Base-by-base conservation (phyloP, 306 rosid genomes). In the Prunus mume region DNA sequence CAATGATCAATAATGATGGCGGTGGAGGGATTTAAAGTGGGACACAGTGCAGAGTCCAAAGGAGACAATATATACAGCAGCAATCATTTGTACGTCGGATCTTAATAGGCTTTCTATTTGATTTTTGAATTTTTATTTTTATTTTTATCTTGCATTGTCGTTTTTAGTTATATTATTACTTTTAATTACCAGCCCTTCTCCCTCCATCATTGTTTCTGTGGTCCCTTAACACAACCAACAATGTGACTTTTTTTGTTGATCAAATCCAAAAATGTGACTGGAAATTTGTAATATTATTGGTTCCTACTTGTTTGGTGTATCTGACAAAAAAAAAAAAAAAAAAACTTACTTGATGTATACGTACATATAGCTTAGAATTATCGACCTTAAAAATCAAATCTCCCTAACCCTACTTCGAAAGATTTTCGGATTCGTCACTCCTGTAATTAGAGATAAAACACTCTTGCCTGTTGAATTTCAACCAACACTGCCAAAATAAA, bases 21-120 rank as follows among this genome's bases (percentile, higher is more conserved):
- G 74, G 67, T 28, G 52, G 77, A 56, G 82, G 61, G 43, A 9
- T 56, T 24, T 62, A 9, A 9, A 13, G 13, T 27, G 17, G 76
- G 83, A 81, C 84, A 62, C 76, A 10, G n/a, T 84, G 87, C 85
- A 54, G 58, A 25, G 79, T 10, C 75, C 77, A 2, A 32, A 78
- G 93, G 89, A 78, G 90, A 89, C 89, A 89, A 71, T 63, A 10
- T 49, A 72, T 30, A 83, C 83, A 76, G 68, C 83, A 38, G 75
- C 93, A 86, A 89, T 89, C 93, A 89, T 89, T 89, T 89, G 88
- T 85, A 83, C 87, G 76, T 79, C 56, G 84, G 87, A 80, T 82
- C 83, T 88, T 71, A 68, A 76, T 52, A 34, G 45, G 27, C n/a
- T 65, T 47, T 18, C 62, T 38, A 32, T 61, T 28, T 12, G 2